Evolutionary conservation across 2,329 filamentous ascomycete genomes (phyloP).

Genomic region (Polytolypa hystricis): DNA sequence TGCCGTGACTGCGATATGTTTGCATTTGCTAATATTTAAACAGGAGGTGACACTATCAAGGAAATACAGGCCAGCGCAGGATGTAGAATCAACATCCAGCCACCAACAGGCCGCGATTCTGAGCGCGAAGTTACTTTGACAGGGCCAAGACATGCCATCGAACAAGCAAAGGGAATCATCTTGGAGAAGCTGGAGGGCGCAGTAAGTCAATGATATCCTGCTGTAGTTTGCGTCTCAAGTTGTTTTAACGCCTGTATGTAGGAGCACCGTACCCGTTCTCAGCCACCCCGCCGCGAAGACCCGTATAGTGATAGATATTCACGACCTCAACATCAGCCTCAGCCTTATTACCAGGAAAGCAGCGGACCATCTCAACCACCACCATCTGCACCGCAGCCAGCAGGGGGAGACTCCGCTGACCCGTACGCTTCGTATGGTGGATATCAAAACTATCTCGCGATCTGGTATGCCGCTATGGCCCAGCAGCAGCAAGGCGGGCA

Average conservation of each 20-base stretch:
- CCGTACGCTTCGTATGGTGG: conserved; percentile 75
- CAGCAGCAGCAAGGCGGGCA: conserved; percentile 38
- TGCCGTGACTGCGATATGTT: not conserved
- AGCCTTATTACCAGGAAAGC: conserved; percentile 12
- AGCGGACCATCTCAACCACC: conserved; percentile 37
- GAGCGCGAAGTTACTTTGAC: conserved; percentile 81
- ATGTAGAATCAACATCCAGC: conserved; percentile 87
- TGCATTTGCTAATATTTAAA: conserved; percentile 11
- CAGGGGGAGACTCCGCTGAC: conserved; percentile 41
- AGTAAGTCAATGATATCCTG: conserved; percentile 42
- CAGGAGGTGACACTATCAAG: conserved; percentile 78
- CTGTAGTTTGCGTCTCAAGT: not conserved
- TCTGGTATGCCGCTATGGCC: conserved; percentile 66
- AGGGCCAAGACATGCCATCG: conserved; percentile 65
- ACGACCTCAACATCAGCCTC: conserved; percentile 29
- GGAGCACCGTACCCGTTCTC: conserved; percentile 21
- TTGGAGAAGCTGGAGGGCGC: conserved; percentile 88
- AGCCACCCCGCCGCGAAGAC: conserved; percentile 20
- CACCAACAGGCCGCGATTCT: conserved; percentile 64
- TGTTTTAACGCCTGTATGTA: conserved; percentile 19
- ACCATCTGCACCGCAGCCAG: conserved; percentile 22
- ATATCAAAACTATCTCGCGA: conserved; percentile 66
- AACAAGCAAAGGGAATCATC: conserved; percentile 70
- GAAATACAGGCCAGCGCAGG: conserved; percentile 81
- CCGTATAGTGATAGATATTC: conserved; percentile 33